Evolutionary conservation across 2,329 filamentous ascomycete species (phyloP).

Genomic region (Camillea tinctor): DNA sequence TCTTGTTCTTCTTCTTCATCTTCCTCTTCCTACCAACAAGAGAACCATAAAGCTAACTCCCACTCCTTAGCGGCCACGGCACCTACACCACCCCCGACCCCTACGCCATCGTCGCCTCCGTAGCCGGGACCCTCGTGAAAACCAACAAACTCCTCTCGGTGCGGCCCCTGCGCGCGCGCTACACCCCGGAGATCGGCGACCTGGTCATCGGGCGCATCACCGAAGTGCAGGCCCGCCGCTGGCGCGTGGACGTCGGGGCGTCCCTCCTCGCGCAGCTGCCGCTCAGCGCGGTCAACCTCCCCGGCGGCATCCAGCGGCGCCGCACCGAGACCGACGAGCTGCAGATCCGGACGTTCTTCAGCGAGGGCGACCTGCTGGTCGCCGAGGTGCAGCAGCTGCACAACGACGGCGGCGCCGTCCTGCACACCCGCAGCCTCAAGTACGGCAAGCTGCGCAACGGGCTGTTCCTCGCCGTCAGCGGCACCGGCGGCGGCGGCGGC

Average conservation of each 20-base stretch:
- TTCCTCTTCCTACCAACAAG: neutral
- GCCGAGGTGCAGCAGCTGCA: conserved; percentile 92
- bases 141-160: conserved; percentile 97
- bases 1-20: neutral
- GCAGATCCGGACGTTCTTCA: conserved; percentile 96
- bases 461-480: conserved; percentile 78
- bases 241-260: conserved; percentile 92
- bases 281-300: conserved; percentile 88
- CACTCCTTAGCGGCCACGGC: conserved; percentile 72
- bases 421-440: conserved; percentile 87
- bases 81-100: conserved; percentile 69
- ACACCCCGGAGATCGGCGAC: conserved; percentile 94
- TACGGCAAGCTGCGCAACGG: conserved; percentile 97
- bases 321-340: conserved; percentile 94
- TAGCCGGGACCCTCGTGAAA: conserved; percentile 85
- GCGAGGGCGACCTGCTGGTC: conserved; percentile 88
- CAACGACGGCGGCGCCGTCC: conserved; percentile 77
- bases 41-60: too few relatives aligned
- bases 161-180: conserved; percentile 83
- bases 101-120: conserved; percentile 78
- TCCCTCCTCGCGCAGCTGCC: conserved; percentile 82
- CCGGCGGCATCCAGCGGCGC: conserved; percentile 86
- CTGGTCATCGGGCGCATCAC: conserved; percentile 91
- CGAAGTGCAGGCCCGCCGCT: conserved; percentile 88
- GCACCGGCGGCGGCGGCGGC: conserved; percentile 79